Base-by-base conservation (phyloP, 805 yeast species). In the Clavispora carvajalis region DNA sequence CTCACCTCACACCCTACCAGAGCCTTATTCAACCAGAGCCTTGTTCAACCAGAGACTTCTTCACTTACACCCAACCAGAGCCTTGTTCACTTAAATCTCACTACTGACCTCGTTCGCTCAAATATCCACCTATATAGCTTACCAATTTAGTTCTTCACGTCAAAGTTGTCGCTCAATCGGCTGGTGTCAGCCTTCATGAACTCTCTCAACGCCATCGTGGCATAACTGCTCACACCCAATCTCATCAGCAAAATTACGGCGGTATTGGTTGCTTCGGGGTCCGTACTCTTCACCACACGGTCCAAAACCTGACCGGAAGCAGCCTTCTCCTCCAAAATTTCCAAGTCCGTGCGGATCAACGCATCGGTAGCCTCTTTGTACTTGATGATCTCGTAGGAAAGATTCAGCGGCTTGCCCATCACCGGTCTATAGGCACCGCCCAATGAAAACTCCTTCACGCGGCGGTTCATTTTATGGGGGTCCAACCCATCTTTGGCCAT, bases 131-230 rank as follows among this genome's bases (percentile, higher is more conserved):
- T 18, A n/a, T n/a, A n/a, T n/a, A n/a, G n/a, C n/a, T n/a, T n/a
- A n/a, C n/a, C n/a, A 17, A 10, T 6, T 26, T 33, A 19, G 15
- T 10, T 18, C 34, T 36, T 43, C 30, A 40, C 43, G 23, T 38
- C 34, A 5, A 34, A 36, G 40, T 38, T 38, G 10, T 33, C 38
- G 10, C 40, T 24, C 25, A 40, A 34, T 3, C 44, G 46, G 30
- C 46, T 38, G 15, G 48, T 41, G 36, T 83, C 91, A 23, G 78
- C 74, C 58, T 80, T 84, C 85, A 90, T 80, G 37, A 87, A 77
- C 60, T 93, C 98, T 57, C 99, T 77, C 37, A 93, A 64, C 1
- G 96, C 95, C 99, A 93, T 95, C 0, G 99, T 93, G 1, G 99
- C 99, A 60, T 93, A 93, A 6, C 95, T 82, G 25, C 96, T 84